phyloP scores from a whole-genome alignment of 176 grass and related monocot species.

The Miscanthus lutarioriparius region DNA sequence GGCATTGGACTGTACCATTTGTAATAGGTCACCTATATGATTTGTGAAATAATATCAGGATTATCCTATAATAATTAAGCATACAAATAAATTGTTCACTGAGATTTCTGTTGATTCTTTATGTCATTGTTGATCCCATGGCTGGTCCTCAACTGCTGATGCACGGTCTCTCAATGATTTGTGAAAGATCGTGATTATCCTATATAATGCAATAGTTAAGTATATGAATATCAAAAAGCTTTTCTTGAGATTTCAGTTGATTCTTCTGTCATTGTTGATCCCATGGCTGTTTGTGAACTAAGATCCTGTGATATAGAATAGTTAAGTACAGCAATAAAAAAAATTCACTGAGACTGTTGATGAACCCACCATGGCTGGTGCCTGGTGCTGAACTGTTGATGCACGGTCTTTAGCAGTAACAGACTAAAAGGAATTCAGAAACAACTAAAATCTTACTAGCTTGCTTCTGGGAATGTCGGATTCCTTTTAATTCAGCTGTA shows the following conservation, averaged over 20 bases:
- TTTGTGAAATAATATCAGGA: conserved; percentile 42
- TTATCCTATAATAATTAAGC: background rate
- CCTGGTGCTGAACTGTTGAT: background rate
- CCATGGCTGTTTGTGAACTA: too few relatives aligned
- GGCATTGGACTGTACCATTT: conserved; percentile 2
- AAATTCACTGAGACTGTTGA: background rate
- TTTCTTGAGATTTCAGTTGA: too few relatives aligned
- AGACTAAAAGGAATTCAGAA: background rate
- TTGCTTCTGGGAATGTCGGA: too few relatives aligned
- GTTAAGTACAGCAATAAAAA: background rate
- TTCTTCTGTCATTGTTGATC: too few relatives aligned
- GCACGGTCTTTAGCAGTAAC: background rate
- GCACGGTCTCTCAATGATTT: background rate
- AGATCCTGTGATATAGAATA: too few relatives aligned
- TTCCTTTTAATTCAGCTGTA: too few relatives aligned
- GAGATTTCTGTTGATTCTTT: background rate
- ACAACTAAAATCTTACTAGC: too few relatives aligned
- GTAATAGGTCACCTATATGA: background rate
- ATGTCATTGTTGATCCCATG: background rate
- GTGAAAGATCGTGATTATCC: background rate
- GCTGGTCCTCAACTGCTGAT: background rate
- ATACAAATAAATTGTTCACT: background rate
- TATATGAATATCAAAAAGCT: background rate
- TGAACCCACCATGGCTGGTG: background rate
- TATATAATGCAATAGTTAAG: background rate